Conservation (phyloP, 257 asterid species). For the Gentiana macrophylla region DNA sequence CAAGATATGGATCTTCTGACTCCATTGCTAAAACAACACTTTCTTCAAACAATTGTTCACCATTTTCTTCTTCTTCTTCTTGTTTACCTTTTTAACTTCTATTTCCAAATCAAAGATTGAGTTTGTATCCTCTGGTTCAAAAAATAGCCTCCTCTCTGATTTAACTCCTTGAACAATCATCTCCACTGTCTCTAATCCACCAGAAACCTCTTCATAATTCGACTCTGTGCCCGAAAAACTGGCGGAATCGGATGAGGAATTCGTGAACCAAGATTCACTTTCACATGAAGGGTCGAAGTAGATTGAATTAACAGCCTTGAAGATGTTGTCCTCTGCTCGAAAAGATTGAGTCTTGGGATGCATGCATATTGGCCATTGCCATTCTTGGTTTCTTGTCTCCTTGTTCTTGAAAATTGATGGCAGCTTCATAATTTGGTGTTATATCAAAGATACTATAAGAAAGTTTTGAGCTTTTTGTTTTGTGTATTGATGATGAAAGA, state of each 20-base stretch:
- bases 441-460: background rate
- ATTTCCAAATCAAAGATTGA: conserved; percentile 15
- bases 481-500: conserved; percentile 32
- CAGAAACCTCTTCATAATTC: conserved; percentile 7
- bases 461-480: conserved; percentile 13
- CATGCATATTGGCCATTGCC: conserved; percentile 34
- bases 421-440: conserved; percentile 23
- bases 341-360: conserved; percentile 28
- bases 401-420: conserved; percentile 28
- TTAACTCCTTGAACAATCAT: conserved; percentile 40
- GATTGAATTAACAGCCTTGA: conserved; percentile 63
- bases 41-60: conserved; percentile 32
- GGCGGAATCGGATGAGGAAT: conserved; percentile 45
- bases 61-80: background rate
- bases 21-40: conserved; percentile 66
- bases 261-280: conserved; percentile 60
- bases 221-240: conserved; percentile 29
- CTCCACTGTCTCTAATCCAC: conserved; percentile 26
- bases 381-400: conserved; percentile 10
- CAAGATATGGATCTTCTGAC: conserved; percentile 68
- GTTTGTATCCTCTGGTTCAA: conserved; percentile 58
- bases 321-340: conserved; percentile 16
- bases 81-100: no score
- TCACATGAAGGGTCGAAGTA: conserved; percentile 40
- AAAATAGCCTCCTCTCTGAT: conserved; percentile 56